These are phyloP conservation scores for Verbascum thapsus DNA, from an alignment of 257 asterid species.

Conservation along the genomic window DNA sequence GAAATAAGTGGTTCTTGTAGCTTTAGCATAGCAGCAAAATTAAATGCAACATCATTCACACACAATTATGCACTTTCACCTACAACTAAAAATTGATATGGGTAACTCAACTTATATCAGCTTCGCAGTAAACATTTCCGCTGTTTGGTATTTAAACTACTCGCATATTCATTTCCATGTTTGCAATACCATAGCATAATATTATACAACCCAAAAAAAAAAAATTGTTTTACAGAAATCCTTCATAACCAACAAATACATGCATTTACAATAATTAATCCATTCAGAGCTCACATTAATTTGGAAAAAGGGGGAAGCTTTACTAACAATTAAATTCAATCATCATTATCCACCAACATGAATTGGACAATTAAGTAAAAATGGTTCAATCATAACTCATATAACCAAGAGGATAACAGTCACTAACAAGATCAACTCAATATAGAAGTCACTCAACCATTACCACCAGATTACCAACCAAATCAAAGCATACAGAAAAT, in stretches of 20 bases:
- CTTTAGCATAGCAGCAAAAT: no score
- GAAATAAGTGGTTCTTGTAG: no score
- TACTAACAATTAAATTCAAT: slow-evolving; percentile 8
- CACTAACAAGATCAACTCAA: slow-evolving; percentile 1
- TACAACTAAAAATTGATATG: no score
- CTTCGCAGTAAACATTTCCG: no score
- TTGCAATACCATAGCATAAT: neutral
- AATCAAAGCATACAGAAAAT: slow-evolving; percentile 12
- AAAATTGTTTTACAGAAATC: neutral
- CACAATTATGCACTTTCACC: no score
- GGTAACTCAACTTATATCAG: no score
- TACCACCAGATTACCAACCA: slow-evolving; percentile 1
- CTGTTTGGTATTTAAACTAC: no score
- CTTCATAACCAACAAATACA: slow-evolving; percentile 5
- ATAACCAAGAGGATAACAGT: slow-evolving; percentile 15
- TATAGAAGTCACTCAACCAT: slow-evolving; percentile 7
- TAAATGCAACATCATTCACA: no score
- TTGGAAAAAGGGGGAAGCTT: slow-evolving; percentile 3
- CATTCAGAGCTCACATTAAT: slow-evolving; percentile 23
- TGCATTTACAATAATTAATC: neutral
- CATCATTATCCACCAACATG: neutral
- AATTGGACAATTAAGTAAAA: slow-evolving; percentile 4
- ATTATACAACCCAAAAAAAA: neutral
- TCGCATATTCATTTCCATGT: slow-evolving; percentile 2
- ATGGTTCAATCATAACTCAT: slow-evolving; percentile 20